Base-by-base conservation (phyloP, 257 asterid species). In the Solanum sitiens region DNA sequence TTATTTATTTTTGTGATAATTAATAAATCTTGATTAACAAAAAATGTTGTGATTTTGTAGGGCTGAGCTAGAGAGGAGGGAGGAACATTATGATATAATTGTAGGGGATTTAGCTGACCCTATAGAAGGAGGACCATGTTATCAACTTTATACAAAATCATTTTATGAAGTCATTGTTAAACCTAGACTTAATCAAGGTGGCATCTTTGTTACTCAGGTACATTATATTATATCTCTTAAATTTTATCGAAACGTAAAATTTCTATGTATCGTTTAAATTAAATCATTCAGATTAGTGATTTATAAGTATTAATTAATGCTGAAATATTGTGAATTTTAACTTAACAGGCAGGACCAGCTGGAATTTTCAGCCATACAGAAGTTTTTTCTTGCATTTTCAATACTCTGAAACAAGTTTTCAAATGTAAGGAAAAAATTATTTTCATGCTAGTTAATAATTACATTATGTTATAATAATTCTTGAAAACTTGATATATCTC, bases 101-200 rank as follows among this genome's bases (percentile, higher is more conserved):
- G 93, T 96, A 12, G 99, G 99, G 74, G 99, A 96, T 88, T 92
- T 96, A 84, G 99, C 98, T 6, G 99, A 96, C 89, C 99, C 99
- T 82, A 93, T 96, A 73, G 99, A 96, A 94, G 98, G 99, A 87
- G 98, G 99, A 6, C 99, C 98, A 53, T 95, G 98, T 84, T 96
- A 91, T 90, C 96, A 95, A 89, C 99, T 96, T 87, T 96, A 96
- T 84, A 96, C 99, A 70, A 94, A 96, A 90, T 94, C 98, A n/a
- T 96, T 95, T 89, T 95, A 96, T 86, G 96, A 96, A 88, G 61
- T 88, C 70, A 89, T 89, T 18, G 93, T 96, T 10, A 96, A 95
- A 88, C 98, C 98, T 32, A 94, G 86, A 83, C 98, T 96, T 83
- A 94, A 85, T 73, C 91, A 87, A 40, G 91, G 88, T 83, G 99